Evolutionary conservation across 768 basidiomycete genomes (phyloP), one percentile per base, ranked within the genome.

Genomic region (Rhodotorula sphaerocarpa): DNA sequence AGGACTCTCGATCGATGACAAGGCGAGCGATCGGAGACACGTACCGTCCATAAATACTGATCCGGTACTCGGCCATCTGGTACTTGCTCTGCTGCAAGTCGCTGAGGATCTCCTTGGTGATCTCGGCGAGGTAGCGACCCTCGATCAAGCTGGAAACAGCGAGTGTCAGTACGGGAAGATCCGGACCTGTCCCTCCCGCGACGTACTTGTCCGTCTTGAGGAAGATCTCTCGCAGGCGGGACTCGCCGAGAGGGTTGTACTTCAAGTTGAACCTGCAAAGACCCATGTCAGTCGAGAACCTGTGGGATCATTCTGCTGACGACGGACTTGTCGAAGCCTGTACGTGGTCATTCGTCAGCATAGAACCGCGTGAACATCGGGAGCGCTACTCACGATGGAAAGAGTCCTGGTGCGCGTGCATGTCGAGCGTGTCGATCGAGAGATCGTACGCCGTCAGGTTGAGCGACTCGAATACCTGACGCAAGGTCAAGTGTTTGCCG

Each of bases 71-170:
- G 65, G 88, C 50, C 74, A 88, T 88, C 80, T 97, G 95, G 72
- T 99, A 99, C 76, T 99, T 99, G 79, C 87, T 91, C 74, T 95
- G 90, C 74, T 97, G 90, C 34, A 97, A 76, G 83, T 99, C 95
- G n/a, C 80, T 86, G 83, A 97, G 96, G 45, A 97, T 79, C 80
- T 99, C 95, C 77, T 84, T 84, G 0, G 93, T 96, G 45, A 97
- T 77, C 73, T 97, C 95, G 12, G 95, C 95, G 30, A 99, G 80
- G 74, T 99, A 99, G 50, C 85, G 80, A 3, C 95, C 95, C 69
- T 90, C 76, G 55, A 97, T 88, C 65, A 83, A 85, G 61, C 66
- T 67, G 42, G 2, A 7, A 5, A 5, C 2, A 25, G 3, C 0
- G 7, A 27, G 23, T 6, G 39, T 53, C 36, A 57, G 44, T 4